phyloP scores from a whole-genome alignment of 164 flowering plant species.

The Umbilicus rupestris region DNA sequence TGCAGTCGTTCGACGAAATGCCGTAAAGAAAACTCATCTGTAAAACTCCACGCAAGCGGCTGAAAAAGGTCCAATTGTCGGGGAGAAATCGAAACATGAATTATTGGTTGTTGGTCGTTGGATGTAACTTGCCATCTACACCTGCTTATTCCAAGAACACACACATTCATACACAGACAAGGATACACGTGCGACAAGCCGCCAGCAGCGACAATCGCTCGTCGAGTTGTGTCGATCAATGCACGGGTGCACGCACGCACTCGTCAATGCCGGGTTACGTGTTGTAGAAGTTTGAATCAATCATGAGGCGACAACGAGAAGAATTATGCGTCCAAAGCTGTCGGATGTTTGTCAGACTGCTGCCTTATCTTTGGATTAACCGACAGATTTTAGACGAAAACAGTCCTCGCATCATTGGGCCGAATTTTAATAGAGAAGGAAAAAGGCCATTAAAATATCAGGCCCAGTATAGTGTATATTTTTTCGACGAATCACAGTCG shows the following conservation, averaged over 20 bases:
- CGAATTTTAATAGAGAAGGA: too few species aligned
- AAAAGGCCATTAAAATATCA: too few species aligned
- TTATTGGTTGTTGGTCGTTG: neutral
- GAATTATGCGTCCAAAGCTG: neutral
- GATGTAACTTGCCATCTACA: neutral
- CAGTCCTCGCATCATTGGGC: too few species aligned
- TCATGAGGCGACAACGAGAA: slow-evolving; percentile 2
- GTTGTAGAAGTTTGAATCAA: neutral
- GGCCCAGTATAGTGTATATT: too few species aligned
- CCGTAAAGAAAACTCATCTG: neutral
- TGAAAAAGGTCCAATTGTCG: slow-evolving; percentile 5
- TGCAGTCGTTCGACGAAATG: neutral
- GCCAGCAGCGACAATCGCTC: neutral
- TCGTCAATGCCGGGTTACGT: neutral
- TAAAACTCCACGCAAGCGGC: neutral
- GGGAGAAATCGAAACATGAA: neutral
- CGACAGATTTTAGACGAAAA: too few species aligned
- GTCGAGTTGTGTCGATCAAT: neutral
- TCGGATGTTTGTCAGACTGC: neutral
- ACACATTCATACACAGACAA: neutral
- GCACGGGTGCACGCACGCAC: neutral
- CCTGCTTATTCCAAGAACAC: neutral
- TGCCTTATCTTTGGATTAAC: neutral
- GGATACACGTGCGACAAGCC: neutral
- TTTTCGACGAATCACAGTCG: too few species aligned